Evolutionary conservation across 202 grass and related monocot species (phyloP), one percentile per base, ranked within the genome.

Genomic region (Carex sylvatica): DNA sequence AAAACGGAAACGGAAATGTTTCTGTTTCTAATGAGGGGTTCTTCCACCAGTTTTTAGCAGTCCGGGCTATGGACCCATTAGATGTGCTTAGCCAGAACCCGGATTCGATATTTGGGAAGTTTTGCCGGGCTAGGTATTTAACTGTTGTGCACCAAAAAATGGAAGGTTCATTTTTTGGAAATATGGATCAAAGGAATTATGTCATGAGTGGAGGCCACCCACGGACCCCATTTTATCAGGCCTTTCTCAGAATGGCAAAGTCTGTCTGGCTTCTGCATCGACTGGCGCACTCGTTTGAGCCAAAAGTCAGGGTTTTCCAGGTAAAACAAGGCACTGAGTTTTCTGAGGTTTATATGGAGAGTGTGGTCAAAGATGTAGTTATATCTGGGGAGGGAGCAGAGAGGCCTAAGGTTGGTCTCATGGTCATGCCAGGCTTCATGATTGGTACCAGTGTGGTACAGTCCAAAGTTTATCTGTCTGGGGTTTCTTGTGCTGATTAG

Each of bases 391-490:
- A 88, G 72, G 80, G 64, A 78, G 85, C 68, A n/a, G 61, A 87
- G 73, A 90, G 85, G 40, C 96, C 88, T 83, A 90, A 88, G 78
- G 91, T 96, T 85, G 91, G 93, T 80, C 85, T 99, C 51, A 93
- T 99, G 96, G 88, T 96, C 86, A 92, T 99, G 96, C 96, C 93
- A 82, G 96, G 93, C 80, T 99, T 99, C 82, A 83, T 92, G 69
- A 89, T 93, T 19, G 88, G 89, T 60, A 84, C 35, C 19, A 94
- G 70, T 86, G 80, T 92, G 53, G 87, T 92, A 88, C 92, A 92
- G 66, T 87, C 90, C 30, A 84, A 79, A 40, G 92, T 97, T 61
- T 94, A 97, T 83, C 82, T 97, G 80, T 92, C 88, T 58, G 88
- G 78, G 73, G 92, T 94, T 33, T 89, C 87, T 23, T 90, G 82